These are phyloP conservation scores for Rubroboletus satanas DNA, from an alignment of 768 basidiomycete species.

Conservation along the genomic window DNA sequence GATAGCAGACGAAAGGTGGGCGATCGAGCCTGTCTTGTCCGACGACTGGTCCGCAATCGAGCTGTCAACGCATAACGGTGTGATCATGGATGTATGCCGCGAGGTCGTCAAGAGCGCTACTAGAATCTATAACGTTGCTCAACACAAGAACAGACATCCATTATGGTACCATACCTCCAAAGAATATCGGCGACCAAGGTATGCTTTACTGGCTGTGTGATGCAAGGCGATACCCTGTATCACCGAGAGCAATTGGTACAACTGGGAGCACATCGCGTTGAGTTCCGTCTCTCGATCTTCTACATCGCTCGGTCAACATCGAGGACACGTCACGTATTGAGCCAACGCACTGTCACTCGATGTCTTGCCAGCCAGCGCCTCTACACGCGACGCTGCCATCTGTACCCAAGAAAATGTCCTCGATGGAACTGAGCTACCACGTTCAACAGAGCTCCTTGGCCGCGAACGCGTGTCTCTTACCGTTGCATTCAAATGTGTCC, in stretches of 20 bases:
- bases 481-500: conserved; percentile 79
- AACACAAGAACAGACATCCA: conserved; percentile 1
- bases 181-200: conserved; percentile 61
- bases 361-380: conserved; percentile 44
- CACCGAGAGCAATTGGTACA: conserved; percentile 59
- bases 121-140: conserved; percentile 50
- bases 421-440: conserved; percentile 53
- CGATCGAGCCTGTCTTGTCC: conserved; percentile 16
- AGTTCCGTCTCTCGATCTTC: conserved; percentile 48
- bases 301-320: conserved; percentile 17
- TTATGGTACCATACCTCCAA: conserved; percentile 51
- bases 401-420: conserved; percentile 64
- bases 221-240: conserved; percentile 74
- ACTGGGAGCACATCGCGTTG: conserved; percentile 44
- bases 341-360: conserved; percentile 39
- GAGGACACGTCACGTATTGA: neutral
- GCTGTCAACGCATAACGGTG: conserved; percentile 11
- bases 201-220: conserved; percentile 64
- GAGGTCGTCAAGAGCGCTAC: conserved; percentile 68
- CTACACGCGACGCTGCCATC: conserved; percentile 46
- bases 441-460: conserved; percentile 5
- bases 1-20: conserved; percentile 64
- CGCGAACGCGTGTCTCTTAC: conserved; percentile 39
- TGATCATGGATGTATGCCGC: conserved; percentile 49
- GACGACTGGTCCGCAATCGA: conserved; percentile 14